These are phyloP conservation scores for Torulaspora pretoriensis DNA, from an alignment of 1,139 yeast species.

Conservation along the genomic window DNA sequence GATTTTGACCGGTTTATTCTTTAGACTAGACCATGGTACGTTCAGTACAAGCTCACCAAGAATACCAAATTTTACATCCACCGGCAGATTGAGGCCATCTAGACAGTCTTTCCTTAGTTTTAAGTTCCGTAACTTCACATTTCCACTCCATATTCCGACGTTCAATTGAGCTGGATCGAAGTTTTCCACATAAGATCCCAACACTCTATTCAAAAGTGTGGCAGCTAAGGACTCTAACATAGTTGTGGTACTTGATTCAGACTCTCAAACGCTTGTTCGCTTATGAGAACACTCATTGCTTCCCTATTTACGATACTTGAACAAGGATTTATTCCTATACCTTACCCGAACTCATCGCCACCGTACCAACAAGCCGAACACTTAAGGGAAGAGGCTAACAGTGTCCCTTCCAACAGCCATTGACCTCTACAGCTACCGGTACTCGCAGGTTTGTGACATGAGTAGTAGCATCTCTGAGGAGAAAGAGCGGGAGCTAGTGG, in stretches of 20 bases:
- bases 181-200: conserved; percentile 74
- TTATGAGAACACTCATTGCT: neutral
- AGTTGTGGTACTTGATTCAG: neutral
- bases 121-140: conserved; percentile 77
- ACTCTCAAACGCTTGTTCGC: neutral
- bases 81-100: conserved; percentile 78
- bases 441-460: neutral
- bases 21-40: conserved; percentile 95
- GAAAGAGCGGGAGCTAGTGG: conserved; percentile 55
- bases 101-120: conserved; percentile 69
- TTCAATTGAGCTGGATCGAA: conserved; percentile 92
- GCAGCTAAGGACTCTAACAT: conserved; percentile 55
- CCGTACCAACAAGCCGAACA: neutral
- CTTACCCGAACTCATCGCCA: conserved; percentile 2
- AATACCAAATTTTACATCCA: conserved; percentile 88
- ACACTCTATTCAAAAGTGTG: conserved; percentile 44
- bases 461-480: conserved; percentile 28
- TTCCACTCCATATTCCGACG: conserved; percentile 98
- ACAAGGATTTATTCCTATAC: neutral
- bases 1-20: conserved; percentile 87
- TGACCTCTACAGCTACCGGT: neutral
- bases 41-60: conserved; percentile 84
- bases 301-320: neutral
- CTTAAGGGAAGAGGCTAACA: neutral
- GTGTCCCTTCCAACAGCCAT: neutral